Base-by-base conservation (phyloP, 306 rosid genomes). In the Cyamopsis tetragonoloba region DNA sequence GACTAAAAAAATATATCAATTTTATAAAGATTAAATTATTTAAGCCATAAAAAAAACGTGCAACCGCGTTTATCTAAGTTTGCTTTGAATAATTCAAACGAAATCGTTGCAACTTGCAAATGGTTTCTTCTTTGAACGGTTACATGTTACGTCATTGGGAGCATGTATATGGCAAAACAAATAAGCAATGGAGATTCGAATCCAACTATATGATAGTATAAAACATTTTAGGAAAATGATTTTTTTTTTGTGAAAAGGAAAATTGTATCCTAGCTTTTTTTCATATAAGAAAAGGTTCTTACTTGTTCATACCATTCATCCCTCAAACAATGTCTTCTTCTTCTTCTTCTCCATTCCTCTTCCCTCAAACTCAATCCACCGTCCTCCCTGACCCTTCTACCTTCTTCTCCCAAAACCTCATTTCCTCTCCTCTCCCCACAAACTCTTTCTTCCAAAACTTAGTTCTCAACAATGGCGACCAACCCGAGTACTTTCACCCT, bases 401-500 rank as follows among this genome's bases (percentile, higher is more conserved):
- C 12, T 92, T 89, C 82, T 86, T 91, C 86, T 75, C 95, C 34
- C 80, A 62, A 17, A 50, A 68, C 35, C 95, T 92, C 14, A 78
- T 89, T 34, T 73, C 86, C 2, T 50, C 84, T 44, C 92, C 96
- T 0, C 89, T 88, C 4, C 98, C 98, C 31, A 92, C 98, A 0
- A 87, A 82, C 66, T 89, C 95, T 6, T 92, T 92, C 84, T 92
- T 89, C 81, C 92, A 92, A 56, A 92, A 92, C 75, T 81, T 72
- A 57, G 84, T 73, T 64, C 86, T 92, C 0, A 77, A 84, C 53
- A 87, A 89, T 24, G 96, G 89, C 2, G 88, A 84, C 12, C 87
- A 84, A 42, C 84, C 92, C 8, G 98, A 89, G 23, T 92, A 83
- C 76, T 60, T 89, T 77, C 98, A 92, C 62, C 98, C 96, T 3